A percentile compares a stretch with the other conserved stretches of the same genome.
These are phyloP conservation scores for Silene conica DNA, from an alignment of 148 eudicot species.

Conservation along the genomic window DNA sequence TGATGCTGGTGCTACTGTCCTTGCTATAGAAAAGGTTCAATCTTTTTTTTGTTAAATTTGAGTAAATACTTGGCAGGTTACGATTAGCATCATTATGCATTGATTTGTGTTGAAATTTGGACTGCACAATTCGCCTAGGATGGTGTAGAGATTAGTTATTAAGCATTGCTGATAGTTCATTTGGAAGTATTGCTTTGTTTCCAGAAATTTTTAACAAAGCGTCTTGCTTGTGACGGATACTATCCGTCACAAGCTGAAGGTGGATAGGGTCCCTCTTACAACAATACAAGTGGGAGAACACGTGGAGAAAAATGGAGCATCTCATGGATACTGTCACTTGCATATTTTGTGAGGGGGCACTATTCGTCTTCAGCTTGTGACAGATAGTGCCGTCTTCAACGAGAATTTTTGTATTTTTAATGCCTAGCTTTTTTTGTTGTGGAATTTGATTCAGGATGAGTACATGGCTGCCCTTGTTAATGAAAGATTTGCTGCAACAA, in stretches of 20 bases:
- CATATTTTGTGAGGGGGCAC: too few species aligned
- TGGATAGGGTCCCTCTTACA: too few species aligned
- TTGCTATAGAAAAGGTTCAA: slow-evolving; percentile 71
- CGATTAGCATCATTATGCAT: background rate
- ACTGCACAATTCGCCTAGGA: background rate
- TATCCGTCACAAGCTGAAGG: too few species aligned
- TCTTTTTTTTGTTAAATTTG: background rate
- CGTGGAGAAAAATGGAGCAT: too few species aligned
- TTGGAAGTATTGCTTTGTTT: background rate
- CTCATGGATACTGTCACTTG: too few species aligned
- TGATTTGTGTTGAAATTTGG: background rate
- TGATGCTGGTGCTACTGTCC: slow-evolving; percentile 63
- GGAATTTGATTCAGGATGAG: slow-evolving; percentile 53
- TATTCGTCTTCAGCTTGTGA: too few species aligned
- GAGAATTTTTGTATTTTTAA: too few species aligned
- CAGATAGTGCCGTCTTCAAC: too few species aligned
- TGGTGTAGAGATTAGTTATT: too few species aligned
- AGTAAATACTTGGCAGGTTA: background rate
- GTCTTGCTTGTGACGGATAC: too few species aligned
- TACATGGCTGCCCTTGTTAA: slow-evolving; percentile 78
- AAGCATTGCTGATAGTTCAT: too few species aligned
- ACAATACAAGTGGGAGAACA: too few species aligned
- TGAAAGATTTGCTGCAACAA: slow-evolving; percentile 59
- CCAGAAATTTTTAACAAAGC: slow-evolving; percentile 12
- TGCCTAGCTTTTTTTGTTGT: slow-evolving; percentile 12